These are phyloP conservation scores for Myxozyma nipponensis DNA, from an alignment of 805 yeast genomes.

Conservation along the genomic window DNA sequence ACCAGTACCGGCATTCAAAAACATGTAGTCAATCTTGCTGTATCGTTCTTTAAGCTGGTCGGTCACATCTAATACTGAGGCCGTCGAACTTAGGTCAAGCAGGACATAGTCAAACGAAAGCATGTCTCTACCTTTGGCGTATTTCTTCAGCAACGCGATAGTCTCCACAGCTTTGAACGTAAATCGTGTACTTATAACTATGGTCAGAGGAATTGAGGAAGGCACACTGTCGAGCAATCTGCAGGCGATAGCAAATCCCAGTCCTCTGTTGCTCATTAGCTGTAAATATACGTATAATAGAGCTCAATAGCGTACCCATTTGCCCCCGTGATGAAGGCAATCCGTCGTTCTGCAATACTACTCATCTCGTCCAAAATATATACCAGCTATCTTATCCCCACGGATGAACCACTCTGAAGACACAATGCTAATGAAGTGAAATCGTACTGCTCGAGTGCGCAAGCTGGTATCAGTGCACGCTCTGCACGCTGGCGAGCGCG, in stretches of 20 bases:
- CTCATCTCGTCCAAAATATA: no score
- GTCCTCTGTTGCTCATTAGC: conserved; percentile 56
- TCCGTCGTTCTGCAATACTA: conserved; percentile 19
- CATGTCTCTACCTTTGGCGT: conserved; percentile 39
- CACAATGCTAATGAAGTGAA: no score
- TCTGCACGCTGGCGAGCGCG: no score
- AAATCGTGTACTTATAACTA: conserved; percentile 86
- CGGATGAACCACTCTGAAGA: no score
- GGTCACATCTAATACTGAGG: conserved; percentile 70
- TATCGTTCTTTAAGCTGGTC: conserved; percentile 66
- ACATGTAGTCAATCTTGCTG: conserved; percentile 67
- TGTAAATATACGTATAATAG: no score
- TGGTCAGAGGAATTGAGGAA: conserved; percentile 55
- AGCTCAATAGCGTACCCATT: conserved; percentile 35
- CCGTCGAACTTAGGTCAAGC: conserved; percentile 89
- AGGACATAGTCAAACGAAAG: conserved; percentile 83
- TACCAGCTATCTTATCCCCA: no score
- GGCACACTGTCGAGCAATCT: conserved; percentile 64
- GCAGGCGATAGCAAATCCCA: conserved; percentile 83
- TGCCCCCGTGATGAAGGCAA: conserved; percentile 44
- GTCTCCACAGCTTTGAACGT: conserved; percentile 78
- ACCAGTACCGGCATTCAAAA: conserved; percentile 87
- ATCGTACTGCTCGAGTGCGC: no score
- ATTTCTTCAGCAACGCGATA: conserved; percentile 51
- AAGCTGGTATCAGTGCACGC: no score